These are phyloP conservation scores for Mimosa bimucronata DNA, from an alignment of 306 rosid genomes.

Conservation along the genomic window DNA sequence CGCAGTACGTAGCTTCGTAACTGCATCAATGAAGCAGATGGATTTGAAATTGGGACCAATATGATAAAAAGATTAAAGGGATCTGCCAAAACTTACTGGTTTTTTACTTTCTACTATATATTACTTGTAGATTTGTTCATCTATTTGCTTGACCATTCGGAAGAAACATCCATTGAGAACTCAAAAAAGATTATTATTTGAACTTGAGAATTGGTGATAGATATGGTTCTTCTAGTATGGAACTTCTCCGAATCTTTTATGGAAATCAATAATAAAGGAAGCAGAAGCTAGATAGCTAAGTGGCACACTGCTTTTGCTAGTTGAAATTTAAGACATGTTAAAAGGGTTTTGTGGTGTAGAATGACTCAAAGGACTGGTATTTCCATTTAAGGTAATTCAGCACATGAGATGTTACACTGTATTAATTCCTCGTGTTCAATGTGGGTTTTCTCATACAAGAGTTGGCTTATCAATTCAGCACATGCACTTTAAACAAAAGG, in stretches of 20 bases:
- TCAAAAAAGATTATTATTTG: conserved; percentile 15
- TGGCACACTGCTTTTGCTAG: neutral
- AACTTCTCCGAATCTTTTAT: neutral
- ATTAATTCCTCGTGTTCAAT: neutral
- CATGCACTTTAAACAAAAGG: conserved; percentile 14
- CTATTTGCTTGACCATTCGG: conserved; percentile 6
- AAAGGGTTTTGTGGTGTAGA: conserved; percentile 2
- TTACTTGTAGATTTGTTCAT: neutral
- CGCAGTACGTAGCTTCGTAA: neutral
- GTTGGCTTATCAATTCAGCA: conserved; percentile 6
- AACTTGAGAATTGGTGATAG: conserved; percentile 1
- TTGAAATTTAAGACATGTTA: neutral
- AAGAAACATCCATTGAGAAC: conserved; percentile 7
- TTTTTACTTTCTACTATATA: neutral
- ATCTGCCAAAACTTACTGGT: conserved; percentile 3
- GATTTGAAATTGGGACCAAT: neutral
- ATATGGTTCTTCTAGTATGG: neutral
- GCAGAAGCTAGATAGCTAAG: neutral
- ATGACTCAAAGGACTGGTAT: conserved; percentile 5
- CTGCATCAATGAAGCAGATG: conserved; percentile 12
- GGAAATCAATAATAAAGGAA: conserved; percentile 12
- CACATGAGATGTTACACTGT: conserved; percentile 30
- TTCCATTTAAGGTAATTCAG: conserved; percentile 20
- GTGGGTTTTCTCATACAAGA: conserved; percentile 1
- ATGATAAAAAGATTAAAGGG: neutral